A percentile compares a stretch with the other conserved stretches of the same genome.
These are phyloP conservation scores for Chalciporus sp. DNA, from an alignment of 1,284 basidiomycete species.

Conservation along the genomic window DNA sequence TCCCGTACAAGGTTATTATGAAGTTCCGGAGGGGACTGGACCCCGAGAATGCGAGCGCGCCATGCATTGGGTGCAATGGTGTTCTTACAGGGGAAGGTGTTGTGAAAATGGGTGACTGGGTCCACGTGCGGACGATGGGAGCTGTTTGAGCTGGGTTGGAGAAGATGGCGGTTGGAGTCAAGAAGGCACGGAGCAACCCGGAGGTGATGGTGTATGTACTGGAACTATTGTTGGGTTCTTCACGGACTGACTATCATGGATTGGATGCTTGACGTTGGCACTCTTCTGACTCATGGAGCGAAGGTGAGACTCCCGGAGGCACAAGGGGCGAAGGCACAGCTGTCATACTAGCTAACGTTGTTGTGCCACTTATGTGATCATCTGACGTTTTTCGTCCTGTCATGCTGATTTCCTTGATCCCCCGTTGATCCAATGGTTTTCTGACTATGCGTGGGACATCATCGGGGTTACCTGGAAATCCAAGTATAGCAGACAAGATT, in stretches of 20 bases:
- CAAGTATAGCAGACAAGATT: background rate
- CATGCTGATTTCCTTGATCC: background rate
- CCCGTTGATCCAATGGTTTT: background rate
- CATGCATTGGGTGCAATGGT: conserved; percentile 68
- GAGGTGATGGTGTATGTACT: background rate
- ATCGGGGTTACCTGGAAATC: background rate
- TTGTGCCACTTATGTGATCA: background rate
- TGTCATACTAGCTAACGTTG: background rate
- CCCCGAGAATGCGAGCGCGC: conserved; percentile 44
- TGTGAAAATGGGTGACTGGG: conserved; percentile 57
- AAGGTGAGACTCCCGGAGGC: too few relatives aligned
- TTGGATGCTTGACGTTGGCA: background rate
- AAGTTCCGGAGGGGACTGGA: conserved; percentile 65
- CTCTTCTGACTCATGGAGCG: background rate
- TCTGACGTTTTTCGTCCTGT: background rate
- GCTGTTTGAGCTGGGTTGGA: conserved; percentile 19
- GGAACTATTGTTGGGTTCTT: background rate
- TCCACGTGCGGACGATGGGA: conserved; percentile 49
- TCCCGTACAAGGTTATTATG: conserved; percentile 73
- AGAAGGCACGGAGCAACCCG: background rate
- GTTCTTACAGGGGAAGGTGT: conserved; percentile 50
- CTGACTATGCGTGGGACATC: background rate
- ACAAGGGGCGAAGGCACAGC: background rate
- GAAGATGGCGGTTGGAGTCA: background rate
- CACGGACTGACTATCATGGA: background rate